Base-by-base conservation (phyloP, 768 basidiomycete genomes). In the Dictyophora rubrovolvata region DNA sequence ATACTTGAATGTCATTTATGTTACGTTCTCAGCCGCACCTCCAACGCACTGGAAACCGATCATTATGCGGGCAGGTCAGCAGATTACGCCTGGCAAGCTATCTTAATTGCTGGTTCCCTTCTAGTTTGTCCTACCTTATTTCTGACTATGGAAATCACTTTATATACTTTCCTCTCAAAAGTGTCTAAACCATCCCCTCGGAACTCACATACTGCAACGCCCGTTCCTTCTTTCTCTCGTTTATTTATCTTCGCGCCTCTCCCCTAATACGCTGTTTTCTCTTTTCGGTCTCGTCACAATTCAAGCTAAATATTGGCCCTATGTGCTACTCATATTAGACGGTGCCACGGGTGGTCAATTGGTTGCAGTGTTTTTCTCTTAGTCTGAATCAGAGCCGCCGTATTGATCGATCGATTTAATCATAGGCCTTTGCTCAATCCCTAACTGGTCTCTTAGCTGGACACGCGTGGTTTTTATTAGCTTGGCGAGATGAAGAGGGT, bases 211-310 rank as follows among this genome's bases (percentile, higher is more conserved):
- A 46, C 85, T 89, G 72, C 74, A 78, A 52, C 82, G 82, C 21
- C 78, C 89, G 1, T 73, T 93, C 56, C 74, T 89, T 48, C 72
- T 85, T 64, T 79, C 79, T 63, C 71, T 93, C 63, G 77, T 79
- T 34, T 91, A 92, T 69, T 72, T 93, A 59, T 78, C 78, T 61
- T 83, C 86, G 34, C 66, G 77, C 2, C 81, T 89, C 49, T 79
- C 87, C 3, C 77, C 80, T 6, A 84, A 85, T 22, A 66, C 82
- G 9, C 82, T 81, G 65, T 85, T 87, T 14, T 87, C 86, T 8
- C 67, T 94, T 60, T 84, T 90, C 75, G 92, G 92, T 5, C 77
- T 95, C 57, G 59, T 95, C 65, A 82, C 81, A 17, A 67, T 93
- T 61, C 89, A 89, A 0, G 69, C 87, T 60, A 71, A 72, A 62